A percentile compares a stretch with the other conserved stretches of the same genome.
Evolutionary conservation across 148 eudicot species (phyloP).

Genomic region (Bassia scoparia): DNA sequence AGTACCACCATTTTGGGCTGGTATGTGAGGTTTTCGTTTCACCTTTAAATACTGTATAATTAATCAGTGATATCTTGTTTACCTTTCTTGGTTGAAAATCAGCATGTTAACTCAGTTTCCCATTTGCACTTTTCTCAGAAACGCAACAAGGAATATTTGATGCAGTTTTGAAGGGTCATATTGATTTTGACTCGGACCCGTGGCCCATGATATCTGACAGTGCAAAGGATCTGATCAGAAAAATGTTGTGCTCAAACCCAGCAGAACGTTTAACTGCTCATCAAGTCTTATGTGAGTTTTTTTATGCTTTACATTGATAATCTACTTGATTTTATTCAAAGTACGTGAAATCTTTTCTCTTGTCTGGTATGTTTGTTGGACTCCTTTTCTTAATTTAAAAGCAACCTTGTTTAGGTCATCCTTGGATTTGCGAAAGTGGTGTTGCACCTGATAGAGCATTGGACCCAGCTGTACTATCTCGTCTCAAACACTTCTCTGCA

Average conservation of each 20-base stretch:
- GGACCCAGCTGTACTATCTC: slow-evolving; percentile 95
- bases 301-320: background rate
- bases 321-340: background rate
- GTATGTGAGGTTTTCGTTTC: slow-evolving; percentile 33
- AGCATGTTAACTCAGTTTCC: slow-evolving; percentile 6
- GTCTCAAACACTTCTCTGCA: slow-evolving; percentile 91
- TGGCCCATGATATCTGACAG: slow-evolving; percentile 92
- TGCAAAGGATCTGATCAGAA: slow-evolving; percentile 88
- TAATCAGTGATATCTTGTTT: background rate
- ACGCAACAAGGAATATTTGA: slow-evolving; percentile 98
- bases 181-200: slow-evolving; percentile 94
- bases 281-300: slow-evolving; percentile 84
- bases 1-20: slow-evolving; percentile 99
- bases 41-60: no score
- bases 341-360: background rate
- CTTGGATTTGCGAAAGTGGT: slow-evolving; percentile 98
- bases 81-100: background rate
- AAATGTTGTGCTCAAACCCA: slow-evolving; percentile 74
- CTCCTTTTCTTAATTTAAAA: background rate
- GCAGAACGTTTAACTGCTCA: slow-evolving; percentile 81
- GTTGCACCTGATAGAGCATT: slow-evolving; percentile 94
- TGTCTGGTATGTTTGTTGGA: background rate
- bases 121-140: slow-evolving; percentile 45
- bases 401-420: slow-evolving; percentile 62
- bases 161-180: slow-evolving; percentile 81